Evolutionary conservation across 2,329 filamentous ascomycete species (phyloP), one percentile per base, ranked within the genome.

Genomic region (Lachnellula arida): DNA sequence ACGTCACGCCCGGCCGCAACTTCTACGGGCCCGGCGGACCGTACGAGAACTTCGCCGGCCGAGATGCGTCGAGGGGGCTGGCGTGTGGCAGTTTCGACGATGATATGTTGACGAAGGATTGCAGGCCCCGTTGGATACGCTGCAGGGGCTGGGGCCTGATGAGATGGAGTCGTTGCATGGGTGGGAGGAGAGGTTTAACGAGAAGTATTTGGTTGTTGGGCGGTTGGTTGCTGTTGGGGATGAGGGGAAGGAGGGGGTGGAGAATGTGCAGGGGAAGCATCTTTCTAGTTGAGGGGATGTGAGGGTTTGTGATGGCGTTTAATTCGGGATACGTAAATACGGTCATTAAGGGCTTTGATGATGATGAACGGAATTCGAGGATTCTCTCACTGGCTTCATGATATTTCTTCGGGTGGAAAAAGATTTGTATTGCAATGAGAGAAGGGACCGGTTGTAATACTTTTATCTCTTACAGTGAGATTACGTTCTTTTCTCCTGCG

Each of bases 1-100:
- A 99, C 71, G 93, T 97, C 23, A 85, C 86, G 0, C 76, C 85
- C 14, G 93, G 94, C 23, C 84, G 87, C 68, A 92, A 95, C 77
- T 97, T 97, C 74, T 99, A 99, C 75, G 94, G 94, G 4, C 94
- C 94, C 19, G 92, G 91, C 12, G 93, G 93, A 0, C 91, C 93
- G 2, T 99, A 99, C 73, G 86, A 87, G 72, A 97, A 97, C 76
- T 99, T 99, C 70, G 94, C 94, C 0, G 94, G 94, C 0, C 80
- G 92, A 40, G 94, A 99, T 73, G 94, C 94, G 19, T 91, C 84
- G 62, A 81, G 93, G 51, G 94, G 94, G 1, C 76, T 99, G 58
- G 93, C 94, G 1, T 89, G 84, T 72, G 90, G 92, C 57, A 96
- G 90, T 75, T 97, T 99, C 72, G 94, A 97, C 70, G 84, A 89